Evolutionary conservation across 805 yeast species (phyloP).

Genomic region (Maudiozyma saulgeensis): DNA sequence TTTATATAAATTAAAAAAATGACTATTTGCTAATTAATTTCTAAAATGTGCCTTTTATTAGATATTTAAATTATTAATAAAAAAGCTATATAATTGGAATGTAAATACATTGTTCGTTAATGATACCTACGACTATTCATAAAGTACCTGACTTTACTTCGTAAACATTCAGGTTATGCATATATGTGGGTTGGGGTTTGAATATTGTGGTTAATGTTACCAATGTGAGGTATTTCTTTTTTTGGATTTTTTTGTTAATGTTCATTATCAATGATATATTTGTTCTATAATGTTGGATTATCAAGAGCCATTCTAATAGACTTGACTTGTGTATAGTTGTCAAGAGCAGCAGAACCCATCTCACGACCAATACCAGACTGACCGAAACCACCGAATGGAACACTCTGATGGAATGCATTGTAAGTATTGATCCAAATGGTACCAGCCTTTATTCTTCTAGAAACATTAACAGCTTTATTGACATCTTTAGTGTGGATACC

Average conservation of each 20-base stretch:
- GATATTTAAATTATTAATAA: neutral
- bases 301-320: constrained; percentile 43
- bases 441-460: constrained; percentile 73
- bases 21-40: neutral
- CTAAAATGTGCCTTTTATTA: neutral
- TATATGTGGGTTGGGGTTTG: neutral
- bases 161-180: constrained; percentile 10
- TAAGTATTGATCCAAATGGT: constrained; percentile 87
- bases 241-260: neutral
- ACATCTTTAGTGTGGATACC: constrained; percentile 77
- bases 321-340: constrained; percentile 77
- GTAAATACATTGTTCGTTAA: constrained; percentile 16
- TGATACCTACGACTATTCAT: constrained; percentile 10
- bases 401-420: constrained; percentile 76
- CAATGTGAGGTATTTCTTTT: neutral
- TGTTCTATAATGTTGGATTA: neutral
- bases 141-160: constrained; percentile 12
- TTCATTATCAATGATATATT: neutral
- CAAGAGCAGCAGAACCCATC: constrained; percentile 81
- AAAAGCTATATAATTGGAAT: constrained; percentile 4
- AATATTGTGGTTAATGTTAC: neutral
- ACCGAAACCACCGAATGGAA: constrained; percentile 91
- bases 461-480: constrained; percentile 64
- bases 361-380: constrained; percentile 91
- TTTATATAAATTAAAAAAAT: too few relatives aligned